Evolutionary conservation across 345 rosid species (phyloP).

Genomic region (Linum lewisii): DNA sequence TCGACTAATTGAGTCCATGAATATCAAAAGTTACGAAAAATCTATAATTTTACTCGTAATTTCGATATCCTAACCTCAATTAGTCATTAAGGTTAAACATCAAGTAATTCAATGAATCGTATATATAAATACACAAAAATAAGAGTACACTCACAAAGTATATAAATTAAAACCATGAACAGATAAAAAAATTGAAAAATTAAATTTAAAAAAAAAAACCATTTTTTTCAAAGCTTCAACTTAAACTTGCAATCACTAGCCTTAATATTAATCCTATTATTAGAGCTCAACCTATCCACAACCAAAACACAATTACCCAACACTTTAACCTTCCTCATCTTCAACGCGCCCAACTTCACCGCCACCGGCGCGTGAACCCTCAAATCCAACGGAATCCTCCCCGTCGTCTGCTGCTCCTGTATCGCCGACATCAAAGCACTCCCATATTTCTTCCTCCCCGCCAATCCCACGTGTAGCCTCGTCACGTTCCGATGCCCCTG

Average conservation of each 20-base stretch:
- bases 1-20: no score
- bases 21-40: no score
- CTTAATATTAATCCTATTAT: conserved; percentile 49
- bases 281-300: conserved; percentile 62
- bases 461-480: conserved; percentile 44
- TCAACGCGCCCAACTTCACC: conserved; percentile 53
- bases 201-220: background rate
- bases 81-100: no score
- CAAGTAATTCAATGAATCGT: no score
- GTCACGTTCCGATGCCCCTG: conserved; percentile 73
- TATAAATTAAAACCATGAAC: background rate
- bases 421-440: conserved; percentile 57
- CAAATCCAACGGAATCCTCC: conserved; percentile 68
- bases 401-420: conserved; percentile 80
- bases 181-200: background rate
- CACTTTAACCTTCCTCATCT: conserved; percentile 53
- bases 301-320: conserved; percentile 60
- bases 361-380: conserved; percentile 59
- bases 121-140: no score
- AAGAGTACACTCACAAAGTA: no score
- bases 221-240: conserved; percentile 42
- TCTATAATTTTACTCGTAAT: no score
- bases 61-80: no score
- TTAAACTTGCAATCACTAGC: conserved; percentile 60
- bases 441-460: conserved; percentile 49